These are phyloP conservation scores for Malus hybrid DNA, from an alignment of 331 rosid genomes.

Conservation along the genomic window DNA sequence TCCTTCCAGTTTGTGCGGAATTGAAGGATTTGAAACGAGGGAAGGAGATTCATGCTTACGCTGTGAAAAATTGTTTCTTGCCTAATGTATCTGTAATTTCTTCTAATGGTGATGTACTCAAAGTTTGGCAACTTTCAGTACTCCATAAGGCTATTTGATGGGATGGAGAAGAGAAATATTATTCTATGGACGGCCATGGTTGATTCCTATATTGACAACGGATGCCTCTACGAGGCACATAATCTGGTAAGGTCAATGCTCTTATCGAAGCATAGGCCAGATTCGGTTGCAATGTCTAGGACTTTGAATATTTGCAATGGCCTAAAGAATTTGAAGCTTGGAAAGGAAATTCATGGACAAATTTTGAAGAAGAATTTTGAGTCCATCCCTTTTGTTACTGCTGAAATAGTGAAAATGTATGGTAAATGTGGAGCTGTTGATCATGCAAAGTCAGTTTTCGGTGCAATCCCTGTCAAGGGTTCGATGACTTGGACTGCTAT, in stretches of 20 bases:
- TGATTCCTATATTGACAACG: slow-evolving; percentile 46
- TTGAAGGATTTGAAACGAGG: slow-evolving; percentile 55
- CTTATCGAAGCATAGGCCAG: slow-evolving; percentile 58
- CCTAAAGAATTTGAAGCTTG: slow-evolving; percentile 30
- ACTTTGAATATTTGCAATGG: slow-evolving; percentile 46
- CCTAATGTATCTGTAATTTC: slow-evolving; percentile 62
- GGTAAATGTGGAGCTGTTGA: slow-evolving; percentile 45
- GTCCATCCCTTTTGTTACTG: slow-evolving; percentile 48
- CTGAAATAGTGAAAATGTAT: slow-evolving; percentile 58
- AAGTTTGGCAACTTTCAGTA: too few relatives aligned
- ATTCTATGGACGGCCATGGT: slow-evolving; percentile 80
- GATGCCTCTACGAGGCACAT: slow-evolving; percentile 36
- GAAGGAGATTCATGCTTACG: slow-evolving; percentile 74
- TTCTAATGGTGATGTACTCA: too few relatives aligned
- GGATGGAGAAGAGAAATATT: slow-evolving; percentile 48
- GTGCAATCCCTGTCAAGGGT: slow-evolving; percentile 54
- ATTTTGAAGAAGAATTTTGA: slow-evolving; percentile 46
- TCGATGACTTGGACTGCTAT: slow-evolving; percentile 79
- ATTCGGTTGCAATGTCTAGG: slow-evolving; percentile 58
- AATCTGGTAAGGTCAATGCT: slow-evolving; percentile 58
- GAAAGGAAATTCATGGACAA: slow-evolving; percentile 74
- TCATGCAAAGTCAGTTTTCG: slow-evolving; percentile 44
- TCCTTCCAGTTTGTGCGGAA: slow-evolving; percentile 67
- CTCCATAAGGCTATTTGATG: slow-evolving; percentile 40
- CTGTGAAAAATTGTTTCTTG: slow-evolving; percentile 60